phyloP scores from a whole-genome alignment of 2,329 filamentous ascomycete species.

The Ceratocystis diversiconidia region DNA sequence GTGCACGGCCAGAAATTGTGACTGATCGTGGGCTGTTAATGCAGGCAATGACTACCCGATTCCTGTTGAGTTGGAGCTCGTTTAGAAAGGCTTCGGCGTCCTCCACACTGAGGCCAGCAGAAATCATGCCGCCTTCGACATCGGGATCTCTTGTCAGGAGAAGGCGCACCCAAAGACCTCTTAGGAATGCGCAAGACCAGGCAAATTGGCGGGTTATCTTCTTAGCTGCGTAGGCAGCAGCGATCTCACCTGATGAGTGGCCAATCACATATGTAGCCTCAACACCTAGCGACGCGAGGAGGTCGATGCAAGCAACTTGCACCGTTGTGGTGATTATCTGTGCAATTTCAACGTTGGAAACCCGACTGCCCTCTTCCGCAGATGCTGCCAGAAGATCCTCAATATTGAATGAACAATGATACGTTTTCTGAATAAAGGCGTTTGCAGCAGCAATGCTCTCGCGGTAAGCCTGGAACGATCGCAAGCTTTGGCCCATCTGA shows the following conservation, averaged over 20 bases:
- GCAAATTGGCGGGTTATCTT: constrained; percentile 27
- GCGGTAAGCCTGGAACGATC: constrained; percentile 31
- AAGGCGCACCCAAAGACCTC: constrained; percentile 27
- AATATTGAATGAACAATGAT: constrained; percentile 4
- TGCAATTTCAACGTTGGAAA: constrained; percentile 24
- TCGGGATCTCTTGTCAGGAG: constrained; percentile 23
- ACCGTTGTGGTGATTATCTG: constrained; percentile 31
- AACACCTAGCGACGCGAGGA: constrained; percentile 26
- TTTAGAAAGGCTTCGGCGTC: constrained; percentile 20
- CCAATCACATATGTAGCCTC: constrained; percentile 28
- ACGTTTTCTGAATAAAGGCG: constrained; percentile 22
- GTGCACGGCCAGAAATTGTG: constrained; percentile 31
- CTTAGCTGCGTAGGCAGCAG: constrained; percentile 30
- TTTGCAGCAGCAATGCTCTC: constrained; percentile 27
- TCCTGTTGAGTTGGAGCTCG: constrained; percentile 21
- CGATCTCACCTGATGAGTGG: constrained; percentile 36
- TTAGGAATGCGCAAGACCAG: constrained; percentile 31
- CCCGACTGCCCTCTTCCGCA: neutral
- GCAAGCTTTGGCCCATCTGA: constrained; percentile 30
- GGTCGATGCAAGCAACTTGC: constrained; percentile 31
- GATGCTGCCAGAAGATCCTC: constrained; percentile 4
- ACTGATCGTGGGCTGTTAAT: constrained; percentile 32
- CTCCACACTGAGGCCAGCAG: constrained; percentile 25
- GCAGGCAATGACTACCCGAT: constrained; percentile 29
- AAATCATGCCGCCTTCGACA: constrained; percentile 31